Percentiles rank a stretch among this genome's conserved stretches.
These are phyloP conservation scores for Rhizoctonia solani DNA, from an alignment of 1,284 basidiomycete species.

Conservation along the genomic window DNA sequence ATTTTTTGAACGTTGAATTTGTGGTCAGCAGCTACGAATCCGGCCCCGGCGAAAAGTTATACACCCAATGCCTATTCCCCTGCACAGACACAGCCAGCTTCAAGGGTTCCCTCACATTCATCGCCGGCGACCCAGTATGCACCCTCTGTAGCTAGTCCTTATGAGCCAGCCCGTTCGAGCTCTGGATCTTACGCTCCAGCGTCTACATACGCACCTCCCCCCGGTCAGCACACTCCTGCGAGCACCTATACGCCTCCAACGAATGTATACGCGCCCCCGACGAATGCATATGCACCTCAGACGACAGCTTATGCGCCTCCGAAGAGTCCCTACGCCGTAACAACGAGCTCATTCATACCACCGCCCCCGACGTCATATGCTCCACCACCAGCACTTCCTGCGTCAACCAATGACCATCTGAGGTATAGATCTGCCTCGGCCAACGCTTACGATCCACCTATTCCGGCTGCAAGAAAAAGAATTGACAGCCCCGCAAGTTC, in stretches of 20 bases:
- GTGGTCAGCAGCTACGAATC: neutral
- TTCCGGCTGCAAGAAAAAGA: constrained; percentile 46
- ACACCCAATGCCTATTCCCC: constrained; percentile 29
- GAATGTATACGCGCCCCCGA: constrained; percentile 36
- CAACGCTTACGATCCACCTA: constrained; percentile 80
- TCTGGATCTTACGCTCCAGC: constrained; percentile 11
- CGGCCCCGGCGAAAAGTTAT: constrained; percentile 19
- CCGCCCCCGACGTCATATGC: constrained; percentile 44
- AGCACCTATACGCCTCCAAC: constrained; percentile 38
- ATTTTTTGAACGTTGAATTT: neutral
- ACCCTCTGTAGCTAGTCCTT: constrained; percentile 41
- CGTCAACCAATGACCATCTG: constrained; percentile 21
- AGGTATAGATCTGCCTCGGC: constrained; percentile 62
- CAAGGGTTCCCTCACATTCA: constrained; percentile 2
- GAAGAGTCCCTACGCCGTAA: constrained; percentile 3
- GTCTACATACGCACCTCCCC: constrained; percentile 39
- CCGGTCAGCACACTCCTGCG: constrained; percentile 36
- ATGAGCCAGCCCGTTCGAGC: constrained; percentile 39
- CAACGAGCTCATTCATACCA: constrained; percentile 37
- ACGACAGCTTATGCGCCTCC: constrained; percentile 30
- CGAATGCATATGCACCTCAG: constrained; percentile 36
- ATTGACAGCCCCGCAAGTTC: constrained; percentile 24
- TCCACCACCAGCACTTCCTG: constrained; percentile 43
- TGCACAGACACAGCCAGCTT: constrained; percentile 10
- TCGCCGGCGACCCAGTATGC: constrained; percentile 38